Evolutionary conservation across 2,329 filamentous ascomycete genomes (phyloP).

Genomic region (Arthroderma uncinatum): DNA sequence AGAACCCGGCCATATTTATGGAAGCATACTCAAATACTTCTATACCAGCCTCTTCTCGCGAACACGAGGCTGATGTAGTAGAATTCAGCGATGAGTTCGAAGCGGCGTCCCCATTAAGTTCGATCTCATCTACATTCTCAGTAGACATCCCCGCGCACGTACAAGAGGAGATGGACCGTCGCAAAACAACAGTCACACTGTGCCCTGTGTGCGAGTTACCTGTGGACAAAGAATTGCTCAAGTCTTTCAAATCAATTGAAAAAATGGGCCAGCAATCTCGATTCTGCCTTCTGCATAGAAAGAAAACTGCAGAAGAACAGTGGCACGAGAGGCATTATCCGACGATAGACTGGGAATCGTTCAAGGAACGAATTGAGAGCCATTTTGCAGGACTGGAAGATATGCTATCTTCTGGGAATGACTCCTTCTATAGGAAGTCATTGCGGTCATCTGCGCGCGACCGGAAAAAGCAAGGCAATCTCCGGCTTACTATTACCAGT

Average conservation of each 20-base stretch:
- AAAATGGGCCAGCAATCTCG: constrained; percentile 38
- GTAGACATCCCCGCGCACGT: constrained; percentile 15
- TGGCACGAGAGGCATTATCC: constrained; percentile 54
- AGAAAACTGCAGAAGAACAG: constrained; percentile 40
- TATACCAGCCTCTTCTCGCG: constrained; percentile 18
- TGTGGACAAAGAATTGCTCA: constrained; percentile 48
- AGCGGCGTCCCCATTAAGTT: constrained; percentile 23
- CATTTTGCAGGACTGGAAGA: constrained; percentile 47
- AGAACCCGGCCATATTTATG: constrained; percentile 17
- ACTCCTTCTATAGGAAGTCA: constrained; percentile 50
- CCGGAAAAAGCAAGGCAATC: constrained; percentile 41
- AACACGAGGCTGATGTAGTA: constrained; percentile 14
- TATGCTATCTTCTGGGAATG: constrained; percentile 37
- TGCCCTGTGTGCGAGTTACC: constrained; percentile 58
- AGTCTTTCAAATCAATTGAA: constrained; percentile 30
- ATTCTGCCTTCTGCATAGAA: constrained; percentile 56
- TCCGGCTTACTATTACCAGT: constrained; percentile 43
- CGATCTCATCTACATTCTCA: constrained; percentile 16
- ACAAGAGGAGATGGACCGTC: constrained; percentile 14
- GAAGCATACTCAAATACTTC: constrained; percentile 22
- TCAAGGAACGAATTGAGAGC: constrained; percentile 48
- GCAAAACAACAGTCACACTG: constrained; percentile 14
- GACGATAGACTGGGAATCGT: constrained; percentile 53
- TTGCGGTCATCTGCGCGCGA: constrained; percentile 42
- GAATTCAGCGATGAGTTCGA: constrained; percentile 18